Conservation (phyloP, 257 asterid genomes). For the Solanum tarijense region DNA sequence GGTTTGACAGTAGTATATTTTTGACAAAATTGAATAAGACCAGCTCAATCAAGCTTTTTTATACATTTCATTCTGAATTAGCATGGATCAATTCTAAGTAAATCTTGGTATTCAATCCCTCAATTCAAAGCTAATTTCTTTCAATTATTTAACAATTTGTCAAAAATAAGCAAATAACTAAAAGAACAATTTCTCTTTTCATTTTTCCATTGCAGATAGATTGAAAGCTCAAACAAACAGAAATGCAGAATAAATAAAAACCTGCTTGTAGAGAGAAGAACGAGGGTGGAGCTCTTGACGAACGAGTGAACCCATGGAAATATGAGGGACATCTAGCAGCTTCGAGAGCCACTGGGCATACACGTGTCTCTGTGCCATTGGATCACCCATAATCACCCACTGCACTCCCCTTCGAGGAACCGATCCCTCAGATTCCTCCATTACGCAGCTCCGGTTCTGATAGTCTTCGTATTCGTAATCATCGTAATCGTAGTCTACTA, state of each 20-base stretch:
- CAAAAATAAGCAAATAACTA: not conserved
- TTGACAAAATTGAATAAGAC: not conserved
- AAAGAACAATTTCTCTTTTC: not conserved
- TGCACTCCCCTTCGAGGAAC: constrained; percentile 64
- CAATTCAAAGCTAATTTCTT: not conserved
- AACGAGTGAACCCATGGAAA: constrained; percentile 83
- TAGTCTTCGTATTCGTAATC: constrained; percentile 11
- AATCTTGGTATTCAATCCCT: not conserved
- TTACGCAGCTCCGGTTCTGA: not conserved
- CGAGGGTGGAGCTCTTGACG: constrained; percentile 79
- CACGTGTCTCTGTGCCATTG: constrained; percentile 56
- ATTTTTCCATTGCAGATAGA: not conserved
- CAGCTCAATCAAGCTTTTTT: not conserved
- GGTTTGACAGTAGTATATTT: not conserved
- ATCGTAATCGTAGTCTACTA: constrained; percentile 30
- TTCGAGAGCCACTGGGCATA: constrained; percentile 76
- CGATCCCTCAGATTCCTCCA: constrained; percentile 50
- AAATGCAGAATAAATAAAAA: not conserved
- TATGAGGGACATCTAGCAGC: constrained; percentile 77
- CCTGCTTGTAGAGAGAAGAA: constrained; percentile 74
- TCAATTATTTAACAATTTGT: not conserved
- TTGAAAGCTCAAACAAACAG: not conserved
- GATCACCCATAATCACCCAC: constrained; percentile 93
- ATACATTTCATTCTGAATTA: not conserved
- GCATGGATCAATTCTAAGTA: not conserved